These are phyloP conservation scores for Xylariaceae sp. DNA, from an alignment of 2,329 filamentous ascomycete genomes.

Conservation along the genomic window DNA sequence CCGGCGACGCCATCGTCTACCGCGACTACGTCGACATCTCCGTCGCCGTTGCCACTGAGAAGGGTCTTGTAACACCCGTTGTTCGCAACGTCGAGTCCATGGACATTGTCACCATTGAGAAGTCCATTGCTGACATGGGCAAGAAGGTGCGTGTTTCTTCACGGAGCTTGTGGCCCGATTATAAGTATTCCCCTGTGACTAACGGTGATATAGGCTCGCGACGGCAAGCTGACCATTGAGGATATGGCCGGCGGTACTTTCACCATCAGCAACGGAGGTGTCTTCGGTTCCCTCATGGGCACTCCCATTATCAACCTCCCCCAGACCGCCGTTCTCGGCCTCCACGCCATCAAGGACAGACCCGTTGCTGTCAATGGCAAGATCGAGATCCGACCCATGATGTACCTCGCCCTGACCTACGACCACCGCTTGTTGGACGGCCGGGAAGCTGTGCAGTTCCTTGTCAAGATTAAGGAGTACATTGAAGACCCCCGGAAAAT, in stretches of 20 bases:
- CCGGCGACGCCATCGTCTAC: slow-evolving; percentile 97
- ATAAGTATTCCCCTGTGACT: background rate
- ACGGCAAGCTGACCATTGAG: slow-evolving; percentile 95
- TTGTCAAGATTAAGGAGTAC: slow-evolving; percentile 95
- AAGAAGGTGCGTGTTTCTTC: slow-evolving; percentile 65
- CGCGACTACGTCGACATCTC: slow-evolving; percentile 97
- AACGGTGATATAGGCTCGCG: slow-evolving; percentile 62
- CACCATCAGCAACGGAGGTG: slow-evolving; percentile 94
- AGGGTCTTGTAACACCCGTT: slow-evolving; percentile 93
- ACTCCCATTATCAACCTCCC: slow-evolving; percentile 98
- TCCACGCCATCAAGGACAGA: slow-evolving; percentile 95
- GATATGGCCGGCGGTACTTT: slow-evolving; percentile 99
- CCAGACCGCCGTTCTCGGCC: slow-evolving; percentile 83
- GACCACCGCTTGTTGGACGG: slow-evolving; percentile 95
- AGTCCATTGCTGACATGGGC: slow-evolving; percentile 84
- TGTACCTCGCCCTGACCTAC: slow-evolving; percentile 97
- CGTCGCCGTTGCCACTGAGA: slow-evolving; percentile 94
- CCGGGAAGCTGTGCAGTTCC: slow-evolving; percentile 90
- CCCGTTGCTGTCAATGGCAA: slow-evolving; percentile 88
- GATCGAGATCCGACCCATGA: slow-evolving; percentile 96
- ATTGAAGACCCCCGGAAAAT: slow-evolving; percentile 94
- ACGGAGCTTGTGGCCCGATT: background rate
- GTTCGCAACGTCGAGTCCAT: slow-evolving; percentile 87
- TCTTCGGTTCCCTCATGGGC: slow-evolving; percentile 95
- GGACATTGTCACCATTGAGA: slow-evolving; percentile 85